Evolutionary conservation across 2,329 filamentous ascomycete species (phyloP), one percentile per base, ranked within the genome.

Genomic region (Ascochyta fabae): DNA sequence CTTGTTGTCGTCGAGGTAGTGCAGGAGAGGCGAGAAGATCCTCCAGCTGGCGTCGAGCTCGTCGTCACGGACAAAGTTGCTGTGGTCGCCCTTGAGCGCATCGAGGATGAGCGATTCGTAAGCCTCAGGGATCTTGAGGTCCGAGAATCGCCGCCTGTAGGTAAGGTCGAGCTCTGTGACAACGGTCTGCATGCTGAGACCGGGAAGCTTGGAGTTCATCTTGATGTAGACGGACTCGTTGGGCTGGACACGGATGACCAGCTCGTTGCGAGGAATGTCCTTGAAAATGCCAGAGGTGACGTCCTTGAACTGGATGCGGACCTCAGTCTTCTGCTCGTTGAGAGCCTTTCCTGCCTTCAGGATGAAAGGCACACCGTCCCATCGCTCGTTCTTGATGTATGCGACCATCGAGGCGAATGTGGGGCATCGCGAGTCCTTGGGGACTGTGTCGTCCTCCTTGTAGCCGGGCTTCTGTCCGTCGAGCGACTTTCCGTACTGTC

Each of bases 151-250:
- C 78, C 95, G 89, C 75, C 96, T 88, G 84, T 99, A 99, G 62
- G 96, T 99, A 67, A 99, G 86, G 75, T 99, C 95, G 58, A 99
- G 90, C 82, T 99, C 95, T 58, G 95, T 99, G 68, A 97, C 91
- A 35, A 98, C 95, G 12, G 95, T 99, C 84, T 99, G 95, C 93
- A 98, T 99, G 83, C 92, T 98, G 71, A 99, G 84, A 70, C 95
- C 95, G 19, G 95, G 96, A 56, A 99, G 84, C 85, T 99, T 99
- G 27, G 94, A 98, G 88, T 99, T 99, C 95, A 99, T 99, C 88
- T 99, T 99, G 79, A 98, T 96, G 82, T 99, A 99, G 66, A 99
- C 93, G 75, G 91, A 96, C 85, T 99, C 95, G 82, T 99, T 99
- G 70, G 95, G 95, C 83, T 99, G 95, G 64, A 99, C 96, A 67